phyloP scores from a whole-genome alignment of 2,329 filamentous ascomycete genomes.

The Zymoseptoria pseudotritici region DNA sequence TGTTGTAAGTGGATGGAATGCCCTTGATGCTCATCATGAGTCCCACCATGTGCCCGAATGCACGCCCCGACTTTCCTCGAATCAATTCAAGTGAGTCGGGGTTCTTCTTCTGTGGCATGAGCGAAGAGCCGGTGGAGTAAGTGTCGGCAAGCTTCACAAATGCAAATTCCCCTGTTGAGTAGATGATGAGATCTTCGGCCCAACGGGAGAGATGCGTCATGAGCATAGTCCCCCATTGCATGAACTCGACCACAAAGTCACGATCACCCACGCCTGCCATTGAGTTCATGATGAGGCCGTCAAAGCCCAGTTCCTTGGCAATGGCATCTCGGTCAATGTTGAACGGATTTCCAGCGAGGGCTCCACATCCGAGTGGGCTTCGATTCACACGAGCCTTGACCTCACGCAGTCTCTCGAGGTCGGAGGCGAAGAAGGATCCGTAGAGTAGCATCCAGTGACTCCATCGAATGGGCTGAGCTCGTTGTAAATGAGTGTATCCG shows the following conservation, averaged over 20 bases:
- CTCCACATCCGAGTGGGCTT: constrained; percentile 65
- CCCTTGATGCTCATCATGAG: constrained; percentile 71
- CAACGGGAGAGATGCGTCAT: constrained; percentile 75
- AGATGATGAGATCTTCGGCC: constrained; percentile 81
- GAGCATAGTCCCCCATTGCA: constrained; percentile 71
- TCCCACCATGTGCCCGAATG: constrained; percentile 75
- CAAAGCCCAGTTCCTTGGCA: constrained; percentile 73
- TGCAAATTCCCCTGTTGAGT: constrained; percentile 67
- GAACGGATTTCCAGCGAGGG: constrained; percentile 75
- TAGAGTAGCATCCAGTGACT: constrained; percentile 74
- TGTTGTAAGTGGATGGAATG: constrained; percentile 79
- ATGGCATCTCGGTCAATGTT: constrained; percentile 72
- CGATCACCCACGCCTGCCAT: constrained; percentile 69
- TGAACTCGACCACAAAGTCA: constrained; percentile 74
- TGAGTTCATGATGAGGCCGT: constrained; percentile 66
- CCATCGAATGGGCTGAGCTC: constrained; percentile 74
- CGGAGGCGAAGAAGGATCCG: constrained; percentile 61
- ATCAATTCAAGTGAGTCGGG: constrained; percentile 66
- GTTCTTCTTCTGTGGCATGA: constrained; percentile 86
- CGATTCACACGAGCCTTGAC: constrained; percentile 66
- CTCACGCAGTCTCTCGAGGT: constrained; percentile 70
- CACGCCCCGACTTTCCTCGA: constrained; percentile 67
- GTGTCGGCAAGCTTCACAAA: constrained; percentile 71
- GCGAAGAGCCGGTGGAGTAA: constrained; percentile 66
- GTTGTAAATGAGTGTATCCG: constrained; percentile 81